phyloP scores from a whole-genome alignment of 768 basidiomycete genomes.

The Russula lepida region DNA sequence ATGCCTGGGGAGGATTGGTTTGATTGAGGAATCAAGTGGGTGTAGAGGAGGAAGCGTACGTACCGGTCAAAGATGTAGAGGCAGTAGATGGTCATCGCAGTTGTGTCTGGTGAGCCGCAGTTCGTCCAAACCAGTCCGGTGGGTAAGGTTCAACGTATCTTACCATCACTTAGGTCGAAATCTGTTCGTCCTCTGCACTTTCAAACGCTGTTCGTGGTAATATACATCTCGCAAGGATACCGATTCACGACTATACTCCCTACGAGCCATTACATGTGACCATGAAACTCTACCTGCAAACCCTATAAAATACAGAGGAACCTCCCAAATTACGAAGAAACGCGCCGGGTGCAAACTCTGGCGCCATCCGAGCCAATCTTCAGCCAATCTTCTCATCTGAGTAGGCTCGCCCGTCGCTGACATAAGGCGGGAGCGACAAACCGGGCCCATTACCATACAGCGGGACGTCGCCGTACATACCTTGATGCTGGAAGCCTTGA shows the following conservation, averaged over 20 bases:
- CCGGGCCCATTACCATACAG: conserved; percentile 30
- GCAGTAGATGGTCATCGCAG: conserved; percentile 71
- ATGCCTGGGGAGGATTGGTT: conserved; percentile 44
- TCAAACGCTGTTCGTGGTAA: neutral
- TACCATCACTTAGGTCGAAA: neutral
- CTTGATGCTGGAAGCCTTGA: conserved; percentile 23
- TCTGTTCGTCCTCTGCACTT: neutral
- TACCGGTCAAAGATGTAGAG: conserved; percentile 91
- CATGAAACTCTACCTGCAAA: neutral
- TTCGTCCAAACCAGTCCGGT: no score
- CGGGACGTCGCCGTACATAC: conserved; percentile 34
- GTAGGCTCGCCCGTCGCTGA: conserved; percentile 22
- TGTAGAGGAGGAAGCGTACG: conserved; percentile 22
- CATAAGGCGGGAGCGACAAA: conserved; percentile 23
- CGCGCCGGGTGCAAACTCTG: conserved; percentile 18
- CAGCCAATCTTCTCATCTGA: conserved; percentile 25
- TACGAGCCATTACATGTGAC: neutral
- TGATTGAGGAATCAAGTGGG: neutral
- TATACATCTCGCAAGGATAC: neutral
- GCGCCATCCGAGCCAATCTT: conserved; percentile 24
- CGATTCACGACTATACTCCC: neutral
- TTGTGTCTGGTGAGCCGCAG: neutral
- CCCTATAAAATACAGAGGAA: neutral
- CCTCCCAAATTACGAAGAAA: neutral
- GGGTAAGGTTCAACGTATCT: no score